phyloP scores from a whole-genome alignment of 2,329 filamentous ascomycete genomes.

The Aspergillus calidoustus region DNA sequence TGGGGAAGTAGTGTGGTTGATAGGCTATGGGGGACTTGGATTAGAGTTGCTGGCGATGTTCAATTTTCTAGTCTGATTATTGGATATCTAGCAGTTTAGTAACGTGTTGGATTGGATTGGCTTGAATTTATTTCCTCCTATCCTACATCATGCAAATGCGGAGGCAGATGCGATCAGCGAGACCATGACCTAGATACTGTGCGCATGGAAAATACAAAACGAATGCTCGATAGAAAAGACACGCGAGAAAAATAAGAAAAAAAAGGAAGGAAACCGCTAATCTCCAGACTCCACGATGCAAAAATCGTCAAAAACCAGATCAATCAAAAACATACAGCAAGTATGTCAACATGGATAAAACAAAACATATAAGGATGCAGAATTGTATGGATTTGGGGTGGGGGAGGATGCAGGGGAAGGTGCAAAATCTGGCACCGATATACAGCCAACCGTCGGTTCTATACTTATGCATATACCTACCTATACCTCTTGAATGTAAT shows the following conservation, averaged over 20 bases:
- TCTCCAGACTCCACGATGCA: constrained; percentile 18
- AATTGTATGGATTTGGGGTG: neutral
- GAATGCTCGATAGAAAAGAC: neutral
- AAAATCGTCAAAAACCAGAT: neutral
- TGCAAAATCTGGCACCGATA: constrained; percentile 9
- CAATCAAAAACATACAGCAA: constrained; percentile 9
- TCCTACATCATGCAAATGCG: neutral
- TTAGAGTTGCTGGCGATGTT: too few relatives aligned
- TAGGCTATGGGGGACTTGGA: too few relatives aligned
- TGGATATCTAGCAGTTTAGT: too few relatives aligned
- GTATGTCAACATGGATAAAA: neutral
- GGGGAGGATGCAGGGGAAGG: neutral
- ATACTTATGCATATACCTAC: neutral
- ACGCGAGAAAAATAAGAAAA: neutral
- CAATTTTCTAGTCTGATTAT: too few relatives aligned
- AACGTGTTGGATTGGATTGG: neutral
- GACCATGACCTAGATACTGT: neutral
- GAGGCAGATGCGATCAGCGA: neutral
- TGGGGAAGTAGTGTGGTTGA: too few relatives aligned
- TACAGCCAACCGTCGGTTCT: neutral
- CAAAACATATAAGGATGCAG: neutral
- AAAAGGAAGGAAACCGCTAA: constrained; percentile 7
- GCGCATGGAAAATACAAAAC: neutral
- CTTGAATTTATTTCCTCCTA: neutral
- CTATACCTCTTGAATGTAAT: constrained; percentile 80